These are phyloP conservation scores for Senecio squalidus DNA, from an alignment of 140 eudicot genomes.

Conservation along the genomic window DNA sequence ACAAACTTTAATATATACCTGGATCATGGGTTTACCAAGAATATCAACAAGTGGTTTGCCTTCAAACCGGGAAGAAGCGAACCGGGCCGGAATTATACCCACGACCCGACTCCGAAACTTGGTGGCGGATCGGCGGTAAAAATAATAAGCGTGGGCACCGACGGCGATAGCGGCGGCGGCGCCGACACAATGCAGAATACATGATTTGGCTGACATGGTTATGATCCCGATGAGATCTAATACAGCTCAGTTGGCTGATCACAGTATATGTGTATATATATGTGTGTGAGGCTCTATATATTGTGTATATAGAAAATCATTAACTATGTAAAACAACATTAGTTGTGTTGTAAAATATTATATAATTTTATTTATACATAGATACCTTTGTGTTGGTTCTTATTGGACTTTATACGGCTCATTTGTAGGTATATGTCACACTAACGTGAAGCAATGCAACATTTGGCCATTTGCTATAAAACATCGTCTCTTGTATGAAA, in stretches of 20 bases:
- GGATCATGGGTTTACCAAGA: conserved; percentile 97
- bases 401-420: no score
- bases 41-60: conserved; percentile 87
- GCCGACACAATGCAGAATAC: conserved; percentile 52
- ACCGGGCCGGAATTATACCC: conserved; percentile 94
- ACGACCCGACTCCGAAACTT: conserved; percentile 76
- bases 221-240: conserved; percentile 3
- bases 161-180: conserved; percentile 52
- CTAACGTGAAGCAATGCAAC: no score
- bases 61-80: conserved; percentile 72
- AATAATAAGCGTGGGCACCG: conserved; percentile 51
- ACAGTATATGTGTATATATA: no score
- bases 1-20: conserved; percentile 27
- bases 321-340: no score
- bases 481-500: no score
- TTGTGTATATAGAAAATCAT: no score
- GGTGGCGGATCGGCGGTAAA: conserved; percentile 41
- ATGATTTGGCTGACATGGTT: conserved; percentile 39
- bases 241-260: neutral
- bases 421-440: no score
- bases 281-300: no score
- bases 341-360: no score
- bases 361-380: no score
- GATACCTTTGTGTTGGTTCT: no score
- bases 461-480: no score